phyloP scores from a whole-genome alignment of 2,329 filamentous ascomycete species.

The Pseudogymnoascus sp. region DNA sequence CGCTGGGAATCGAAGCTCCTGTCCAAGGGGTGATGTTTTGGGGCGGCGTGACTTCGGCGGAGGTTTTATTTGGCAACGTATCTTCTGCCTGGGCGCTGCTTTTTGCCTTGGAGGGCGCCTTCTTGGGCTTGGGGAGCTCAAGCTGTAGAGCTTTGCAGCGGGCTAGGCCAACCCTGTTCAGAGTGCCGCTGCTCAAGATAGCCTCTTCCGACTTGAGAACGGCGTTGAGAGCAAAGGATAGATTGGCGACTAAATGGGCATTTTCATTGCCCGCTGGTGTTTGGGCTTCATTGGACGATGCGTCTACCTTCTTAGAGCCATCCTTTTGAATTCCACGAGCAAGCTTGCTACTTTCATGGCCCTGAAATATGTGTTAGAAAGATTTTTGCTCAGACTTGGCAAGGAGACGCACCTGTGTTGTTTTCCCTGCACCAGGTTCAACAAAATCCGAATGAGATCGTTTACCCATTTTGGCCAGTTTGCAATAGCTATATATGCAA shows the following conservation, averaged over 20 bases:
- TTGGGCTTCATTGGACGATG: not conserved
- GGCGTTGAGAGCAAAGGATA: not conserved
- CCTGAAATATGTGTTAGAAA: not conserved
- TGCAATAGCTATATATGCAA: not conserved
- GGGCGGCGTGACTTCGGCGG: conserved; percentile 12
- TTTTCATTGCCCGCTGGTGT: not conserved
- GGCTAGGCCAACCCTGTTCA: conserved; percentile 1
- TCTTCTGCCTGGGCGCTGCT: not conserved
- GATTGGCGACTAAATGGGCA: not conserved
- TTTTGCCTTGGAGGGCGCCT: not conserved
- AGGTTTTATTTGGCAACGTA: not conserved
- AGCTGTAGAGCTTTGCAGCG: conserved; percentile 1
- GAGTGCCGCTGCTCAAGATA: not conserved
- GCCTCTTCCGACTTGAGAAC: not conserved
- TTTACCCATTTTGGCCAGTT: not conserved
- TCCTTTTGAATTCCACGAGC: conserved; percentile 51
- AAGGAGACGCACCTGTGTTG: not conserved
- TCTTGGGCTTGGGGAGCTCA: conserved; percentile 6
- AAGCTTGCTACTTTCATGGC: conserved; percentile 35
- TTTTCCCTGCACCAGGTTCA: not conserved
- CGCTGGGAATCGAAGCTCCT: conserved; percentile 38
- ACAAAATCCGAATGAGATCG: not conserved
- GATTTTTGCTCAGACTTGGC: not conserved
- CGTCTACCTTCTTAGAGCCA: conserved; percentile 17
- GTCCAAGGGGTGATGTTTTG: conserved; percentile 39